These are phyloP conservation scores for Mycena maculata DNA, from an alignment of 768 basidiomycete species.

Conservation along the genomic window DNA sequence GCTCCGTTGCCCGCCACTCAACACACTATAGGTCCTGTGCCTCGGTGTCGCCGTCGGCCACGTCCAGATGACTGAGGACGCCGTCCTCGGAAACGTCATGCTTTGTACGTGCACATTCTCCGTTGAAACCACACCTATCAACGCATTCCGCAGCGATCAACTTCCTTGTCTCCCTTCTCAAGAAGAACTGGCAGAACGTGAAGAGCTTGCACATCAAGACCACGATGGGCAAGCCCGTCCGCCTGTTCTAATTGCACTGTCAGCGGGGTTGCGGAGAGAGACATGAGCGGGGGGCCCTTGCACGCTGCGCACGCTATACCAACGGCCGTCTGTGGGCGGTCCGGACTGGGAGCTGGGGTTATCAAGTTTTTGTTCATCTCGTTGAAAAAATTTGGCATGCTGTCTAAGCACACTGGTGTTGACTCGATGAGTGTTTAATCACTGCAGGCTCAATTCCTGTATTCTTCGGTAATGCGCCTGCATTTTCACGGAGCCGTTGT, in stretches of 20 bases:
- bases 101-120: conserved; percentile 69
- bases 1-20: neutral
- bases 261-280: neutral
- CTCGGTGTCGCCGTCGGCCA: conserved; percentile 99
- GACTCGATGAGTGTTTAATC: no score
- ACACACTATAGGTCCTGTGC: conserved; percentile 74
- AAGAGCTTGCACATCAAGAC: conserved; percentile 98
- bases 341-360: conserved; percentile 37
- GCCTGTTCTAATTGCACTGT: conserved; percentile 78
- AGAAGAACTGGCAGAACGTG: conserved; percentile 99
- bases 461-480: no score
- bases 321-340: conserved; percentile 32
- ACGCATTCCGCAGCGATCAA: conserved; percentile 82
- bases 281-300: conserved; percentile 29
- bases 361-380: conserved; percentile 21
- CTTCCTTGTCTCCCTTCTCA: conserved; percentile 98
- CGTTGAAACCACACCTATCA: neutral
- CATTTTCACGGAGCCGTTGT: no score
- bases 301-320: conserved; percentile 38
- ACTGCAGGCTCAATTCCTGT: no score
- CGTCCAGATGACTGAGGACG: conserved; percentile 97
- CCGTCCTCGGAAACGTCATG: conserved; percentile 98
- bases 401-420: neutral
- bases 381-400: conserved; percentile 28
- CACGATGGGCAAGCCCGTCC: conserved; percentile 79